Evolutionary conservation across 176 grass and related monocot genomes (phyloP), one percentile per base, ranked within the genome.

Genomic region (Carex cristatella): DNA sequence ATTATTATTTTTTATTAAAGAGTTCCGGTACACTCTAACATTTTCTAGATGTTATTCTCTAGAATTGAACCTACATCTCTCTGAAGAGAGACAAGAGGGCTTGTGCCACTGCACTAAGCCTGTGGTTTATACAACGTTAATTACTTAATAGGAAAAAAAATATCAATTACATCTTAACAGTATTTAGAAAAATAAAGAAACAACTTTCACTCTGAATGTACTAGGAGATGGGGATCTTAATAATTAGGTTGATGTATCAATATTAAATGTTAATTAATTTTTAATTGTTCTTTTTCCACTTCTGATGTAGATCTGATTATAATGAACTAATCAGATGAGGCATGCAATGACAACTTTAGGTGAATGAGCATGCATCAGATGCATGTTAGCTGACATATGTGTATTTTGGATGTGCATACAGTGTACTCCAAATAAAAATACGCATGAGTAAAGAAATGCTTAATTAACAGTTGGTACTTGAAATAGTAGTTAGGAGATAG

Each of bases 401-500:
- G 4, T 78, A 78, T 13, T 57, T 78, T 78, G 73, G 73, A 78
- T 13, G 1, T 35, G 73, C 27, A 57, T 57, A 56, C 27, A 23
- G 51, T 78, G 30, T 58, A 58, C 28, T 56, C 49, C 74, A 79
- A 78, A 78, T 57, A 79, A 57, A 77, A 56, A 56, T 77, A 77
- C 49, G 49, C 49, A 28, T 56, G 73, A 56, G 12, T 57, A 79
- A 58, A 79, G 28, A 56, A 76, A 79, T 79, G 53, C 12, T 79
- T 33, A 79, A 16, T 58, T 79, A 57, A 79, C 28, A 35, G 74
- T 79, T 79, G 31, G 74, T 79, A 79, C 74, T 57, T 35, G 1
- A 77, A 79, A 72, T 72, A 79, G 23, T 79, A 79, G 60, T 81
- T 81, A 62, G 58, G 79, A 81, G 62, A 49, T 37, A 67, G 23